A percentile compares a stretch with the other conserved stretches of the same genome.
These are phyloP conservation scores for Pythium utonaiense DNA, from an alignment of 352 stramenopile genomes.

Conservation along the genomic window DNA sequence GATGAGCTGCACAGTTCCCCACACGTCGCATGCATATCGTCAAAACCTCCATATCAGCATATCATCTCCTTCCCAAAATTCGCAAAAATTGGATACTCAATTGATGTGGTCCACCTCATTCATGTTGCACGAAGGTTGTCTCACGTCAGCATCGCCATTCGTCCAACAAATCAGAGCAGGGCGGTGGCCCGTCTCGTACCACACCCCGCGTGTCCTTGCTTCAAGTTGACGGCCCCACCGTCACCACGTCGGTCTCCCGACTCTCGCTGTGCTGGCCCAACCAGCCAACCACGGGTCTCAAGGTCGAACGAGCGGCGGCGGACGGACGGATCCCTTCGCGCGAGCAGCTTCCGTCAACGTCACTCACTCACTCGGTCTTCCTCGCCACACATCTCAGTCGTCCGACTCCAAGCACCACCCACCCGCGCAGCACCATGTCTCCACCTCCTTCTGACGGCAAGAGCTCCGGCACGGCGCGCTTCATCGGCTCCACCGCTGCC, in stretches of 20 bases:
- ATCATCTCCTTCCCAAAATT: not conserved
- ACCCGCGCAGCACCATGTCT: slow-evolving; percentile 37
- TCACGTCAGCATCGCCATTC: not conserved
- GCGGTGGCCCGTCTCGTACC: not conserved
- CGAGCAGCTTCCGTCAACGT: not conserved
- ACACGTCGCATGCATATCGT: no score
- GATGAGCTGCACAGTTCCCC: no score
- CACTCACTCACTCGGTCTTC: not conserved
- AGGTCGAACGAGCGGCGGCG: not conserved
- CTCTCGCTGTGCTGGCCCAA: slow-evolving; percentile 4
- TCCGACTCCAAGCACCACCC: slow-evolving; percentile 2
- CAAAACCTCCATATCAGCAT: no score
- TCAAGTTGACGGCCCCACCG: slow-evolving; percentile 21
- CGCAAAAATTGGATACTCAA: not conserved
- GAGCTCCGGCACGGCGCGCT: slow-evolving; percentile 58
- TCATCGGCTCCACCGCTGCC: slow-evolving; percentile 90
- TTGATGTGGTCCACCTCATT: not conserved
- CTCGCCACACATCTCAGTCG: not conserved
- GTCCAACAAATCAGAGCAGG: not conserved
- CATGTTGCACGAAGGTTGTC: not conserved
- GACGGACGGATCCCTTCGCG: not conserved
- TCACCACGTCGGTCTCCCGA: slow-evolving; percentile 6
- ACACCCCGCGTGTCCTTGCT: slow-evolving; percentile 13
- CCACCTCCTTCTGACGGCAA: slow-evolving; percentile 41
- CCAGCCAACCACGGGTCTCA: slow-evolving; percentile 2